phyloP scores from a whole-genome alignment of 257 asterid genomes.

The Gentiana dahurica region DNA sequence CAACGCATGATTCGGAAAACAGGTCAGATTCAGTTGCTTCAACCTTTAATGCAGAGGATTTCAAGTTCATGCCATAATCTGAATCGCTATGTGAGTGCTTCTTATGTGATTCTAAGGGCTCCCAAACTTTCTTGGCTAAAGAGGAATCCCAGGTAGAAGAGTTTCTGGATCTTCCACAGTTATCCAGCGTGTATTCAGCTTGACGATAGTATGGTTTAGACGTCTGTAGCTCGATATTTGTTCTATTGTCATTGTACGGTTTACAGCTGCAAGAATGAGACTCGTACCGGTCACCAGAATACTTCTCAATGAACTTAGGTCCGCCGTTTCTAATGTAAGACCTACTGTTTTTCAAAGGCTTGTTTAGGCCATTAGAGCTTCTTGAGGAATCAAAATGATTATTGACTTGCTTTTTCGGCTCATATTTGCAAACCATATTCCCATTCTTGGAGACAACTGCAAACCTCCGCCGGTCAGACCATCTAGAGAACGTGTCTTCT shows the following conservation, averaged over 20 bases:
- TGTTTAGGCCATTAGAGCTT: constrained; percentile 31
- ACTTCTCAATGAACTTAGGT: constrained; percentile 40
- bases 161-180: constrained; percentile 43
- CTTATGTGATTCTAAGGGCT: constrained; percentile 81
- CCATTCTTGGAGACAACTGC: constrained; percentile 37
- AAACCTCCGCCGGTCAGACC: constrained; percentile 47
- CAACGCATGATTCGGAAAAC: constrained; percentile 35
- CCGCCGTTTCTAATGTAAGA: constrained; percentile 51
- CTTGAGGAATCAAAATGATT: constrained; percentile 38
- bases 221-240: constrained; percentile 39
- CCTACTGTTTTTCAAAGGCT: constrained; percentile 43
- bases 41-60: constrained; percentile 35
- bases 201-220: constrained; percentile 45
- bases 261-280: constrained; percentile 59
- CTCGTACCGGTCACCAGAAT: constrained; percentile 40
- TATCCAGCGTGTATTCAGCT: constrained; percentile 39
- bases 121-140: constrained; percentile 79
- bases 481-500: constrained; percentile 47
- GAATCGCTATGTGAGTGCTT: constrained; percentile 57
- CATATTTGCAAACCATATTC: constrained; percentile 34
- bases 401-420: constrained; percentile 46
- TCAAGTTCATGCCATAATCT: constrained; percentile 57
- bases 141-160: constrained; percentile 24
- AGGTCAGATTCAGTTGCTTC: constrained; percentile 47
- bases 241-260: constrained; percentile 47